Evolutionary conservation across 164 flowering plant genomes (phyloP), one percentile per base, ranked within the genome.

Genomic region (Nymphaea thermarum): DNA sequence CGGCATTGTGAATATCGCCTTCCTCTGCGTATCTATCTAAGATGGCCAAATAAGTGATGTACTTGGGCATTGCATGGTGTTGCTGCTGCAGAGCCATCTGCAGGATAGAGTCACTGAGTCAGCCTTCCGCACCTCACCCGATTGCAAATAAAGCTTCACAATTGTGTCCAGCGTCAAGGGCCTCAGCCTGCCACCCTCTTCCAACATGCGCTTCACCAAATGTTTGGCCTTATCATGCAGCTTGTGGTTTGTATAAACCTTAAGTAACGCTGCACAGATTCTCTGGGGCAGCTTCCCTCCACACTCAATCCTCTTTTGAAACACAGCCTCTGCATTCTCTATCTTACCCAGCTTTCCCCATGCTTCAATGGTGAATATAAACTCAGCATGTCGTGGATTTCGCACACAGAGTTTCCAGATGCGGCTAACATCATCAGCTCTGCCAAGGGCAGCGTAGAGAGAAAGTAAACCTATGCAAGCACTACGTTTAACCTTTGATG

Each of bases 111-210:
- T n/a, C n/a, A n/a, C n/a, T n/a, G n/a, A n/a, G n/a, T 87, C 94
- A 1, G 98, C 98, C 70, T 85, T 89, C 69, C 85, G 90, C 59
- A 89, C 85, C 68, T 93, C 96, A 8, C 98, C 98, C 25, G 86
- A 85, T 65, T 84, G 85, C 62, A 86, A 82, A 72, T 87, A 85
- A 4, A 93, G 91, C 77, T 72, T 89, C 70, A 93, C 85, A 4
- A 89, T 77, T 0, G 85, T 80, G 70, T 93, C 94, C 91, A 91
- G 88, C 3, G 88, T 82, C 44, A 72, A 66, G 2, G 95, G 91
- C n/a, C 86, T 91, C 51, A 87, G 77, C 0, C 41, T 62, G 70
- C 81, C 73, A 14, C 87, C 86, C 57, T 72, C 78, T 6, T 79
- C 88, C 0, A 73, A 77, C 97, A 91, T 93, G 18, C 72, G 75